Base-by-base conservation (phyloP, 192 early-diverging fungal genomes). In the Phycomyces nitens region DNA sequence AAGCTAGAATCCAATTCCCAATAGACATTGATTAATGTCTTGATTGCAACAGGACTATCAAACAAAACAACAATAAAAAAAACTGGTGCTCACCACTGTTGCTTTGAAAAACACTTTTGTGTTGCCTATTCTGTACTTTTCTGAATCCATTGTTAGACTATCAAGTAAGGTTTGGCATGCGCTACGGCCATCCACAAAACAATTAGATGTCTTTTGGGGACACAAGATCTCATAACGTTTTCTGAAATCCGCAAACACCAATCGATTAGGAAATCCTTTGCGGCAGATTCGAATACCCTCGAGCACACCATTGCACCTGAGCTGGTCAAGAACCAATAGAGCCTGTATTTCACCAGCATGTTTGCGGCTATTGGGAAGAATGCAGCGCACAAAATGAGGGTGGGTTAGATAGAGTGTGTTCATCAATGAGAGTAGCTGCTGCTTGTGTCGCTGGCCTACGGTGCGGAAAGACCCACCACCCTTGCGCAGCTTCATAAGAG, bases 371-470 rank as follows among this genome's bases (percentile, higher is more conserved):
- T 99, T 99, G 5, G 97, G 97, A 39, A 98, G 70, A 67, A 99
- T 98, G 79, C 97, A 99, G 22, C 97, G 91, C 29, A 99, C 95
- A 82, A 98, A 99, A 76, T 98, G 97, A n/a, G 97, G 97, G 53
- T 91, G 82, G 0, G 95, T 99, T 34, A 86, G 82, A 74, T 92
- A 84, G 3, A 99, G 80, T 63, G 89, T 88, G 12, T 84, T 84
- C 94, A 99, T 94, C 34, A 99, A 78, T 11, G 86, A 73, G 38
- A 80, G 81, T 59, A 99, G 82, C 70, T 95, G 93, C 69, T 97
- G 92, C 75, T 99, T 99, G 74, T 98, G 95, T 15, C 90, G 77
- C 72, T 94, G 93, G 2, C 86, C 91, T 14, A 99, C 95, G 0
- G 97, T 99, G 26, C 94, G 81, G 81, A 97, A 99, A 16, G 62